A percentile compares a stretch with the other conserved stretches of the same genome.
Conservation (phyloP, 257 asterid genomes). For the Ilex asprella region DNA sequence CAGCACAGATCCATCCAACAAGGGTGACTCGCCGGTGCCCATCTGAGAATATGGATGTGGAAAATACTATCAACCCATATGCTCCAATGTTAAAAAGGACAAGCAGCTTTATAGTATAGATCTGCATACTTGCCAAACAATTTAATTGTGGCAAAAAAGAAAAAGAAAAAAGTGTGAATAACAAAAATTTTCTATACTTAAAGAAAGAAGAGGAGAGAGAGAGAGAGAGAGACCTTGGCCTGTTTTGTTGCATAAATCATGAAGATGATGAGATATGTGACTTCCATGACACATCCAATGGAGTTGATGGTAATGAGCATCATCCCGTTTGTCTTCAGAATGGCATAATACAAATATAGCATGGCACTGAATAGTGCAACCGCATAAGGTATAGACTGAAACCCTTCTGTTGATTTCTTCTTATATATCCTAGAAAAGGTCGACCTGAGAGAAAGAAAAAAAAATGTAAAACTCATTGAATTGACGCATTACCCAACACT, state of each 20-base stretch:
- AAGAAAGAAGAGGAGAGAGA: not conserved
- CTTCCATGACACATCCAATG: slow-evolving; percentile 35
- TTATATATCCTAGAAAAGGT: slow-evolving; percentile 53
- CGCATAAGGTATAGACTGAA: slow-evolving; percentile 67
- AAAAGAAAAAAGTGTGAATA: not conserved
- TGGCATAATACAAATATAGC: slow-evolving; percentile 68
- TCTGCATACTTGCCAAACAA: slow-evolving; percentile 23
- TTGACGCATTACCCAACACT: too few relatives aligned
- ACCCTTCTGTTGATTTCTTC: slow-evolving; percentile 73
- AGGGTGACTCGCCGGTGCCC: slow-evolving; percentile 20
- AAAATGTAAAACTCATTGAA: not conserved
- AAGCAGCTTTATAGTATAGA: slow-evolving; percentile 38
- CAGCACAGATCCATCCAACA: slow-evolving; percentile 85
- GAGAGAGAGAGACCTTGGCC: slow-evolving; percentile 34
- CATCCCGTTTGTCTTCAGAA: slow-evolving; percentile 35
- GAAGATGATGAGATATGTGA: slow-evolving; percentile 37
- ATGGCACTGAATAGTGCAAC: slow-evolving; percentile 75
- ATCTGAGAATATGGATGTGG: slow-evolving; percentile 21
- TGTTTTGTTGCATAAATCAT: slow-evolving; percentile 51
- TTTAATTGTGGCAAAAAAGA: not conserved
- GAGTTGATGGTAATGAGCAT: slow-evolving; percentile 53
- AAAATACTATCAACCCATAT: slow-evolving; percentile 26
- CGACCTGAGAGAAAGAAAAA: slow-evolving; percentile 29
- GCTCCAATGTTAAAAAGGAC: slow-evolving; percentile 32
- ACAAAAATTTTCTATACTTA: not conserved